Conservation (phyloP, 73 alveolate genomes). For the Paramecium caudatum region DNA sequence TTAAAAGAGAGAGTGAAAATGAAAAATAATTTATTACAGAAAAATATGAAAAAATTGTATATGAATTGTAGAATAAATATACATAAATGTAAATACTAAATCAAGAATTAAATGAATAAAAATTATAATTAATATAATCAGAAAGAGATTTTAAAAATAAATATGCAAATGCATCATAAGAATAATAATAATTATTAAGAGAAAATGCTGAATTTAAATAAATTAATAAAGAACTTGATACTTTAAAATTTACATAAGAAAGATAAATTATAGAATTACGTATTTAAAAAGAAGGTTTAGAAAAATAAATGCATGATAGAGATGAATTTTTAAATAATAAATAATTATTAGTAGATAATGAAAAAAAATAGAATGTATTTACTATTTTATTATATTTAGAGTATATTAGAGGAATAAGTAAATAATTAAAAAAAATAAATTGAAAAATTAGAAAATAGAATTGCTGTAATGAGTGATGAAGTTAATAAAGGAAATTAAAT, state of each 20-base stretch:
- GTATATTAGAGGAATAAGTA: conserved; percentile 64
- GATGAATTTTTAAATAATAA: conserved; percentile 57
- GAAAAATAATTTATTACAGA: conserved; percentile 65
- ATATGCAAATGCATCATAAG: conserved; percentile 1
- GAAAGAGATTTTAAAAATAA: conserved; percentile 67
- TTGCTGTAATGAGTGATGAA: conserved; percentile 60
- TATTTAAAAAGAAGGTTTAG: conserved; percentile 73
- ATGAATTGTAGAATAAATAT: conserved; percentile 62
- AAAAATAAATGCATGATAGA: conserved; percentile 60
- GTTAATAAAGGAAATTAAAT: conserved; percentile 70
- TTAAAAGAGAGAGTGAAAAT: conserved; percentile 66
- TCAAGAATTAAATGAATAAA: conserved; percentile 63
- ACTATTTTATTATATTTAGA: neutral
- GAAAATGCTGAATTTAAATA: conserved; percentile 64
- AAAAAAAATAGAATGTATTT: conserved; percentile 36
- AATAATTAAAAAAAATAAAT: conserved; percentile 49
- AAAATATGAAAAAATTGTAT: conserved; percentile 61
- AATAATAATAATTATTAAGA: conserved; percentile 31
- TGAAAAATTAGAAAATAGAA: conserved; percentile 65
- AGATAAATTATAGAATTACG: conserved; percentile 63
- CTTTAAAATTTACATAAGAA: conserved; percentile 66
- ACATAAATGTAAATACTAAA: conserved; percentile 27
- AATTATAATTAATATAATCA: neutral
- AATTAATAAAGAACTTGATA: conserved; percentile 68
- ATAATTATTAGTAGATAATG: conserved; percentile 70